These are phyloP conservation scores for Protomyces inundatus DNA, from an alignment of 1,139 yeast species.

Conservation along the genomic window DNA sequence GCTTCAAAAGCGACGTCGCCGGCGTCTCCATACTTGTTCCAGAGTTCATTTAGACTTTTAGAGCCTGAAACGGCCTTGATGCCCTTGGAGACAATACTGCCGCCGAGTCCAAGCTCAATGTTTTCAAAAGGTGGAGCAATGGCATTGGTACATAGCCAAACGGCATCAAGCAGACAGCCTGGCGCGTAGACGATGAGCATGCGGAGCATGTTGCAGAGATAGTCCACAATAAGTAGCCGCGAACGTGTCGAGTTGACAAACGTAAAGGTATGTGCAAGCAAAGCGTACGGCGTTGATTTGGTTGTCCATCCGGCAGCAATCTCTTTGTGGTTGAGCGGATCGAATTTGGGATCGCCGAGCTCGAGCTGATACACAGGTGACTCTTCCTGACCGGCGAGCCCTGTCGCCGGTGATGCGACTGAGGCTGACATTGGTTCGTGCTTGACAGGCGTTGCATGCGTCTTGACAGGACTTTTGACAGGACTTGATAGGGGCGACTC, in stretches of 20 bases:
- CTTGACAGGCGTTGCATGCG: background rate
- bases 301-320: slow-evolving; percentile 12
- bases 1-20: slow-evolving; percentile 35
- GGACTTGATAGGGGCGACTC: background rate
- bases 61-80: slow-evolving; percentile 31
- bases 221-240: slow-evolving; percentile 32
- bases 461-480: background rate
- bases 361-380: slow-evolving; percentile 7
- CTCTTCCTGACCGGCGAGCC: slow-evolving; percentile 2
- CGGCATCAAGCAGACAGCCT: slow-evolving; percentile 31
- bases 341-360: slow-evolving; percentile 11
- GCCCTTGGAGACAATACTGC: slow-evolving; percentile 31
- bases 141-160: slow-evolving; percentile 33
- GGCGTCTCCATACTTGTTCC: slow-evolving; percentile 32
- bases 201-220: slow-evolving; percentile 31
- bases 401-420: background rate
- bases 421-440: too few species aligned
- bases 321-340: slow-evolving; percentile 11
- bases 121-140: slow-evolving; percentile 32
- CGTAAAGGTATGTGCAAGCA: slow-evolving; percentile 29
- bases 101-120: slow-evolving; percentile 33
- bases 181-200: slow-evolving; percentile 30
- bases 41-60: slow-evolving; percentile 28
- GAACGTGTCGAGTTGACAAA: slow-evolving; percentile 32
- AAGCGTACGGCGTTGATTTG: slow-evolving; percentile 29